Conservation (phyloP, 2,329 filamentous ascomycete species). For the Stemphylium lycopersici region DNA sequence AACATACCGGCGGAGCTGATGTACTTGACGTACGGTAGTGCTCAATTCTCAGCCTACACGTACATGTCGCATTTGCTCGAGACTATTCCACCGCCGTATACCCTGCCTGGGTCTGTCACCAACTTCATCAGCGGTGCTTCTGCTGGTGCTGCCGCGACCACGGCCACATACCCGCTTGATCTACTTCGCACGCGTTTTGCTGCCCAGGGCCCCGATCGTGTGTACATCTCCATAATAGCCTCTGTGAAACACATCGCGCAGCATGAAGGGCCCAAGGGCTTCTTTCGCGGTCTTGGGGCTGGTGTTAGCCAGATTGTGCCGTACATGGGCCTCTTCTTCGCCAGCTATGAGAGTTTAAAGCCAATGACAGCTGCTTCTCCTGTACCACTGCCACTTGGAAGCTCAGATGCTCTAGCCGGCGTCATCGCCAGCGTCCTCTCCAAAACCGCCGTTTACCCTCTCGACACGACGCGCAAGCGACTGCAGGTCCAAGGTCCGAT, state of each 20-base stretch:
- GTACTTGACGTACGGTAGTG: constrained; percentile 87
- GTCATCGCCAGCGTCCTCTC: constrained; percentile 77
- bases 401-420: constrained; percentile 83
- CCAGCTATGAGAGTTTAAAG: constrained; percentile 78
- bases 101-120: constrained; percentile 70
- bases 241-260: constrained; percentile 75
- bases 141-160: constrained; percentile 82
- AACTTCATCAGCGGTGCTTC: constrained; percentile 83
- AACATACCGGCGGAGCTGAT: constrained; percentile 94
- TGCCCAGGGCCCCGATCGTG: constrained; percentile 80
- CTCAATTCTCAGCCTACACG: constrained; percentile 90
- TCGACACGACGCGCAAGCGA: constrained; percentile 90
- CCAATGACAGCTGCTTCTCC: constrained; percentile 55
- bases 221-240: constrained; percentile 75
- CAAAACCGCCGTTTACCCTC: constrained; percentile 89
- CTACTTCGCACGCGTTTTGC: constrained; percentile 93
- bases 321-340: constrained; percentile 97
- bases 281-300: constrained; percentile 85
- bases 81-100: constrained; percentile 51
- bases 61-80: constrained; percentile 72
- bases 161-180: constrained; percentile 88
- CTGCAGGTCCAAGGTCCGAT: constrained; percentile 96
- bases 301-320: constrained; percentile 88
- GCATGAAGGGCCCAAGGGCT: constrained; percentile 77
- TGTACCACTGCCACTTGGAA: constrained; percentile 69